Conservation (phyloP, 192 early-diverging fungal genomes). For the Chytriomyces confervae region DNA sequence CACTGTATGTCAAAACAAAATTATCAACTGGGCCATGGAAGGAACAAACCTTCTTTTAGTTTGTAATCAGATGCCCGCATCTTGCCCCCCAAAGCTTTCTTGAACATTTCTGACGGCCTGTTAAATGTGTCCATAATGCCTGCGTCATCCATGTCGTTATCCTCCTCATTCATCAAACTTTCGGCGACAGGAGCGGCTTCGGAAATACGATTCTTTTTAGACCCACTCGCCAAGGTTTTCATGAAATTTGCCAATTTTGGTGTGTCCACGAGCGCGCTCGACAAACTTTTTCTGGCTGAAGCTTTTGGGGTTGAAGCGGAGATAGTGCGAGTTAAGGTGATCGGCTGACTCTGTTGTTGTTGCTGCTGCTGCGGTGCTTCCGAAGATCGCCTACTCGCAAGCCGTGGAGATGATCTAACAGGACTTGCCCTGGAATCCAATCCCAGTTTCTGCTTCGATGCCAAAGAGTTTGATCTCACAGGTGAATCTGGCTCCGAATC, state of each 20-base stretch:
- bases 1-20: background rate
- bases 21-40: background rate
- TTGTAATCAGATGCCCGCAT: background rate
- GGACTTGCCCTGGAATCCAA: background rate
- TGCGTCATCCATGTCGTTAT: slow-evolving; percentile 4
- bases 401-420: background rate
- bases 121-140: slow-evolving; percentile 19
- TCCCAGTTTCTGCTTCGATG: background rate
- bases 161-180: slow-evolving; percentile 2
- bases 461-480: background rate
- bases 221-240: slow-evolving; percentile 12
- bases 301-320: background rate
- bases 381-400: background rate
- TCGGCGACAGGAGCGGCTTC: background rate
- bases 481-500: background rate
- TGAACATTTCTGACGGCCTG: slow-evolving; percentile 18
- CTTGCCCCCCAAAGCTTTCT: background rate
- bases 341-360: background rate
- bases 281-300: background rate
- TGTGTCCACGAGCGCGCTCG: slow-evolving; percentile 2
- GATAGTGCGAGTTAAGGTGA: background rate
- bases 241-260: slow-evolving; percentile 15
- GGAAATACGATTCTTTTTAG: background rate
- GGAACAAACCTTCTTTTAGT: background rate
- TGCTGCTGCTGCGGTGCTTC: background rate